These are phyloP conservation scores for Penicillium maclennaniae DNA, from an alignment of 495 filamentous ascomycete species.

Conservation along the genomic window DNA sequence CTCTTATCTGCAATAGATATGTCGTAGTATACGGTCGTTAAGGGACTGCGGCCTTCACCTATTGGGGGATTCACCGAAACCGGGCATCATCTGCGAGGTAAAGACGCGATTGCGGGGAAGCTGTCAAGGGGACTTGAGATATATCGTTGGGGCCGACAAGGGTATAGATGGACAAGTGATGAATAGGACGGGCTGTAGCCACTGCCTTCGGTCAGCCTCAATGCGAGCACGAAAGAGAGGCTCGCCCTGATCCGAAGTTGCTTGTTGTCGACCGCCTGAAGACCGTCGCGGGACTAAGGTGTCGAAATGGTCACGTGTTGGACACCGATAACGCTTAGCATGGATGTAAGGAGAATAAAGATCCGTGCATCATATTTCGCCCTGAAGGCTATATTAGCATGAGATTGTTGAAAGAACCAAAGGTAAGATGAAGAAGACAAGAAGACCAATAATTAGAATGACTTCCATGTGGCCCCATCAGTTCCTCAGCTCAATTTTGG, in stretches of 20 bases:
- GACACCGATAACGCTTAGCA: slow-evolving; percentile 1
- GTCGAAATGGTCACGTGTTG: slow-evolving; percentile 12
- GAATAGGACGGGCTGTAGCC: neutral
- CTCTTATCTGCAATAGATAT: neutral
- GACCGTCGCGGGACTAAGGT: slow-evolving; percentile 6
- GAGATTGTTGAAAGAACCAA: too few species aligned
- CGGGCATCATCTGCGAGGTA: slow-evolving; percentile 35
- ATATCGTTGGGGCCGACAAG: neutral
- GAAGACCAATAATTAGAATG: too few species aligned
- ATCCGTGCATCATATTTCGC: neutral
- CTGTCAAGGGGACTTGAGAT: slow-evolving; percentile 12
- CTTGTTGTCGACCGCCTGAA: slow-evolving; percentile 4
- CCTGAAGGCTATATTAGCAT: too few species aligned
- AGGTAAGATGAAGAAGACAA: too few species aligned
- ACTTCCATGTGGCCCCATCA: too few species aligned
- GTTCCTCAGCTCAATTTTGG: too few species aligned
- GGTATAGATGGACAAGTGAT: neutral
- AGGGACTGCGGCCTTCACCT: slow-evolving; percentile 25
- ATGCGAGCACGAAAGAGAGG: neutral
- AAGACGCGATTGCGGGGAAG: slow-evolving; percentile 44
- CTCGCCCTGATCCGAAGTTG: neutral
- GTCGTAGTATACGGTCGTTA: neutral
- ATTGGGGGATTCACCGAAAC: slow-evolving; percentile 27
- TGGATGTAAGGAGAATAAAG: neutral
- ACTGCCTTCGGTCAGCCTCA: neutral